Evolutionary conservation across 257 asterid genomes (phyloP).

Genomic region (Nemophila menziesii): DNA sequence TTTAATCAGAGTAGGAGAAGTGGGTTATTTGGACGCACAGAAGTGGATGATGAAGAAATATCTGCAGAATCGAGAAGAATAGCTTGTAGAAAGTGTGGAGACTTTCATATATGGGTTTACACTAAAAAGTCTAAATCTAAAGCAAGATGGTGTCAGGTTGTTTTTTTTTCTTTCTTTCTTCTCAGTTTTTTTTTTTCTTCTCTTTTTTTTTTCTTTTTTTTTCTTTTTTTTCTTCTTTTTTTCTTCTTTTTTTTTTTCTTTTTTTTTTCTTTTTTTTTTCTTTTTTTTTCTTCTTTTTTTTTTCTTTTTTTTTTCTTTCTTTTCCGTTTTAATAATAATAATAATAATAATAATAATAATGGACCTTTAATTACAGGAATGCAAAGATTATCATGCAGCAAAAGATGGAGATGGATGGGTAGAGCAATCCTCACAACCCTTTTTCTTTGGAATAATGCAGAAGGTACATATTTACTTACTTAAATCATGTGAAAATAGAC

Average conservation of each 20-base stretch:
- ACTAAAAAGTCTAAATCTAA: constrained; percentile 65
- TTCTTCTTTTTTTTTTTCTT: too few species aligned
- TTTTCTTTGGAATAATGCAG: constrained; percentile 73
- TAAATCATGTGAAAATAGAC: constrained; percentile 2
- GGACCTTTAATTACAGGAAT: too few species aligned
- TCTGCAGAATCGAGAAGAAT: constrained; percentile 53
- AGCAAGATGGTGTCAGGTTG: constrained; percentile 99
- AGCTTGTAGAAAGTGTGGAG: constrained; percentile 83
- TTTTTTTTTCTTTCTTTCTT: background rate
- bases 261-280: too few species aligned
- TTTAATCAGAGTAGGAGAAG: constrained; percentile 49
- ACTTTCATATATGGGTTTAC: constrained; percentile 59
- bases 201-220: constrained; percentile 4
- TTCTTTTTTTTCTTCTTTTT: background rate
- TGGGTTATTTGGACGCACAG: constrained; percentile 41
- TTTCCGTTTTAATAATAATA: too few species aligned
- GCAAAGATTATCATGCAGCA: constrained; percentile 85
- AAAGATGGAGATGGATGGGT: constrained; percentile 99
- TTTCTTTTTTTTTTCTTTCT: too few species aligned
- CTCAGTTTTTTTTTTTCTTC: constrained; percentile 1
- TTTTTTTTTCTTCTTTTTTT: too few species aligned
- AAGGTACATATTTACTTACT: constrained; percentile 39
- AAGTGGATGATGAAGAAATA: constrained; percentile 44
- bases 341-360: too few species aligned
- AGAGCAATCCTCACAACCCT: constrained; percentile 77